Conservation (phyloP, 495 filamentous ascomycete species). For the Bacidia gigantensis region DNA sequence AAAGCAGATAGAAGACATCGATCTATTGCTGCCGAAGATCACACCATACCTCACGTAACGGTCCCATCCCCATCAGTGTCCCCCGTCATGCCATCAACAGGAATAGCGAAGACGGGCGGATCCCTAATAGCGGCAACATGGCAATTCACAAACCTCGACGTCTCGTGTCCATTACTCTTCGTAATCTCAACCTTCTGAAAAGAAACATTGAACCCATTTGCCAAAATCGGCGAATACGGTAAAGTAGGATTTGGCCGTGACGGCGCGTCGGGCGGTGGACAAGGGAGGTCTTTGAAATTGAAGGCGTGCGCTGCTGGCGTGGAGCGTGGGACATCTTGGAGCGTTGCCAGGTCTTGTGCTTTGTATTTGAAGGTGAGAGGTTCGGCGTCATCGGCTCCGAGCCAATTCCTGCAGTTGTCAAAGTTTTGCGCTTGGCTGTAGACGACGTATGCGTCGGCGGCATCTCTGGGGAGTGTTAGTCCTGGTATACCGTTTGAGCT, state of each 20-base stretch:
- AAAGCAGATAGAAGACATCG: no score
- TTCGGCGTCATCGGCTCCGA: not conserved
- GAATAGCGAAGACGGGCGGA: not conserved
- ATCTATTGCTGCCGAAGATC: no score
- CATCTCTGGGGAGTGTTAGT: conserved; percentile 1
- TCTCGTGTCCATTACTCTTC: not conserved
- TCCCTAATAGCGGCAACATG: not conserved
- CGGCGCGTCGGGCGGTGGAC: conserved; percentile 4
- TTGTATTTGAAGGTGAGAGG: not conserved
- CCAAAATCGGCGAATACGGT: not conserved
- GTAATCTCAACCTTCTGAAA: not conserved
- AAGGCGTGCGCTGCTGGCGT: not conserved
- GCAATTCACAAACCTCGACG: not conserved
- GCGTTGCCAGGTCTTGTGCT: not conserved
- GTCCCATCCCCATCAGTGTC: no score
- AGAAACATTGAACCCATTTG: not conserved
- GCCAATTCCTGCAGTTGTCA: conserved; percentile 7
- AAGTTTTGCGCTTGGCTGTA: not conserved
- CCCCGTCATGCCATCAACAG: no score
- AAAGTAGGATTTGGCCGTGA: not conserved
- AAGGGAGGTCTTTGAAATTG: conserved; percentile 8
- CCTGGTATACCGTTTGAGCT: not conserved
- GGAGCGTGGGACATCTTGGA: not conserved
- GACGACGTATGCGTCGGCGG: conserved; percentile 5
- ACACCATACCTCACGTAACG: no score